These are phyloP conservation scores for Rhodotorula paludigena DNA, from an alignment of 768 basidiomycete species.

Conservation along the genomic window DNA sequence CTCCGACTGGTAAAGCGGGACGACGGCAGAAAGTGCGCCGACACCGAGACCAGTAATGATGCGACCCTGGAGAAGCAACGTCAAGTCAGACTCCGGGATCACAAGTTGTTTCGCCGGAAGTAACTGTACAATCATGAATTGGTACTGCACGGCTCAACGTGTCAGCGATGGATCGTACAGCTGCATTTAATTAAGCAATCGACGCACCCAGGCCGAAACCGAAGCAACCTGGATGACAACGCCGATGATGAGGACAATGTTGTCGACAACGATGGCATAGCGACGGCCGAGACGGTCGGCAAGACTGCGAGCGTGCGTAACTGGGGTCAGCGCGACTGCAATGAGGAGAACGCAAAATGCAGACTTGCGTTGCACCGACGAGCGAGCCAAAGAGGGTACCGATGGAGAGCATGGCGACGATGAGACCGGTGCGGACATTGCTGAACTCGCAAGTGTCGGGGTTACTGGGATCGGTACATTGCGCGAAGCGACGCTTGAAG, in stretches of 20 bases:
- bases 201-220: conserved; percentile 53
- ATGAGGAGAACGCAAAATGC: conserved; percentile 56
- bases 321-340: neutral
- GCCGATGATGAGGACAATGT: conserved; percentile 58
- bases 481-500: conserved; percentile 62
- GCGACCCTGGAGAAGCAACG: conserved; percentile 39
- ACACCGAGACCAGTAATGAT: conserved; percentile 64
- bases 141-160: neutral
- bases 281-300: conserved; percentile 65
- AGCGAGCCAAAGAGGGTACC: conserved; percentile 65
- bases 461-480: conserved; percentile 49
- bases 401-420: conserved; percentile 66
- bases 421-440: conserved; percentile 57
- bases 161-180: neutral
- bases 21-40: conserved; percentile 63
- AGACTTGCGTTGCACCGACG: conserved; percentile 58
- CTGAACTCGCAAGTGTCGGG: conserved; percentile 55
- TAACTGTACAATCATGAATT: neutral
- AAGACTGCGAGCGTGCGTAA: conserved; percentile 46
- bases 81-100: neutral
- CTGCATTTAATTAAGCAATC: neutral
- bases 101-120: rapidly evolving
- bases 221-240: conserved; percentile 57
- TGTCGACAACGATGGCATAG: conserved; percentile 62
- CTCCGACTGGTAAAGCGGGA: conserved; percentile 70